Percentiles rank a stretch among this genome's conserved stretches.
phyloP scores from a whole-genome alignment of 73 alveolate genomes.

The Diophrys appendiculata region DNA sequence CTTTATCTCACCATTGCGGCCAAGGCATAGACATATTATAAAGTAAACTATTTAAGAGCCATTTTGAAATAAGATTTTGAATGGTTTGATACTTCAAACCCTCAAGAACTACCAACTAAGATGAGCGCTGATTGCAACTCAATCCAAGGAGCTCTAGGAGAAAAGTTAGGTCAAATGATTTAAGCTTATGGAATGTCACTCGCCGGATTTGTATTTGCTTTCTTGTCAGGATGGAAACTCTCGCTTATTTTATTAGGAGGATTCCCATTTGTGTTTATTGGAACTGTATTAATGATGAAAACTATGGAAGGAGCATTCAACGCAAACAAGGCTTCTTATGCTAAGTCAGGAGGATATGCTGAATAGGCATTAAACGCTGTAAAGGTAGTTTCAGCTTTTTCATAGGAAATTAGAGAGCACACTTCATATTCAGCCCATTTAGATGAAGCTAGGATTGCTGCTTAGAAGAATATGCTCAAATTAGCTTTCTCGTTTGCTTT shows the following conservation, averaged over 20 bases:
- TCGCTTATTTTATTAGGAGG: slow-evolving; percentile 53
- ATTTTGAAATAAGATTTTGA: slow-evolving; percentile 69
- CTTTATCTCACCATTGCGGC: slow-evolving; percentile 17
- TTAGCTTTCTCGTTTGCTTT: slow-evolving; percentile 27
- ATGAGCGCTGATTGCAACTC: slow-evolving; percentile 63
- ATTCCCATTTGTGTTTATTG: slow-evolving; percentile 46
- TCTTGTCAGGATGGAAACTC: slow-evolving; percentile 67
- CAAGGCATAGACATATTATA: slow-evolving; percentile 17
- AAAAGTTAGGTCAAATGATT: slow-evolving; percentile 59
- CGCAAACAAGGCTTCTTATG: slow-evolving; percentile 40
- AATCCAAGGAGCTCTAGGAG: slow-evolving; percentile 76
- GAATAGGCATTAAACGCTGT: slow-evolving; percentile 65
- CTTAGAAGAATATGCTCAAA: slow-evolving; percentile 21
- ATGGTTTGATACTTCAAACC: slow-evolving; percentile 78
- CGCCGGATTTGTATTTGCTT: slow-evolving; percentile 58
- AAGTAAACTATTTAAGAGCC: slow-evolving; percentile 67
- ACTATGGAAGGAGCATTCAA: slow-evolving; percentile 46
- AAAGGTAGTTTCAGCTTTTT: slow-evolving; percentile 58
- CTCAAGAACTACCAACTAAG: slow-evolving; percentile 63
- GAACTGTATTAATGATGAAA: slow-evolving; percentile 11
- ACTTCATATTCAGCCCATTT: slow-evolving; percentile 23
- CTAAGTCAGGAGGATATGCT: slow-evolving; percentile 65
- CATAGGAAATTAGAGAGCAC: slow-evolving; percentile 37
- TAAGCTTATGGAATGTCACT: slow-evolving; percentile 44
- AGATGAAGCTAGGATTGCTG: slow-evolving; percentile 35